Conservation (phyloP, 208 protist species). For the Acanthamoeba castellanii region DNA sequence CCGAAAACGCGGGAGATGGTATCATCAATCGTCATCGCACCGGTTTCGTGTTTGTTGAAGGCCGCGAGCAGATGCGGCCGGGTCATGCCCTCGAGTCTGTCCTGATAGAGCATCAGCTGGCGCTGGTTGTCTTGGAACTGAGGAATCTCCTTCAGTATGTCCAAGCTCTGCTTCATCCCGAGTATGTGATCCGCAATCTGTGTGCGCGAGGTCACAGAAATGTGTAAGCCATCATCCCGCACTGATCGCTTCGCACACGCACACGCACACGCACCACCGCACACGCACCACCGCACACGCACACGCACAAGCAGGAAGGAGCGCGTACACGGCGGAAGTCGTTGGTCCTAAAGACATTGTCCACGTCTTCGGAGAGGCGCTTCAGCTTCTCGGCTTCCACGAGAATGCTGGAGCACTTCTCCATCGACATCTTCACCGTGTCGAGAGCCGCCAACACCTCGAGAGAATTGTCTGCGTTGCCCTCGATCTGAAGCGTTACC, state of each 20-base stretch:
- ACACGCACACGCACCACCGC: background rate
- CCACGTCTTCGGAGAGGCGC: constrained; percentile 36
- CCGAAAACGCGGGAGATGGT: too few relatives aligned
- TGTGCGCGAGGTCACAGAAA: background rate
- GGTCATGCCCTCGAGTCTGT: constrained; percentile 60
- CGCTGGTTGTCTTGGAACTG: constrained; percentile 44
- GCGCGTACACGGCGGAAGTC: background rate
- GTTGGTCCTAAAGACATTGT: constrained; percentile 37
- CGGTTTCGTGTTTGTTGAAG: constrained; percentile 24
- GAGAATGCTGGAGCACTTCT: constrained; percentile 55
- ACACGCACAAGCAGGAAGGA: background rate
- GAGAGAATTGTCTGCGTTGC: constrained; percentile 28
- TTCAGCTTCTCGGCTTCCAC: constrained; percentile 47
- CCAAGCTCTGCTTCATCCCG: constrained; percentile 25
- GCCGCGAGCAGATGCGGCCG: background rate
- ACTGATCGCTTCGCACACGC: too few relatives aligned
- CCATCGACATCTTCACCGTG: constrained; percentile 33
- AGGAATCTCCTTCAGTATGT: constrained; percentile 47
- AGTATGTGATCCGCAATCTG: constrained; percentile 17
- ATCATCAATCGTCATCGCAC: too few relatives aligned
- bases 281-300: too few relatives aligned
- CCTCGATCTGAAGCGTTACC: background rate
- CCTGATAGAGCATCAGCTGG: constrained; percentile 48
- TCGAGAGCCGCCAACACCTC: constrained; percentile 32
- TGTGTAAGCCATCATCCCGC: background rate